Conservation (phyloP, 345 rosid species). For the Populus alba region DNA sequence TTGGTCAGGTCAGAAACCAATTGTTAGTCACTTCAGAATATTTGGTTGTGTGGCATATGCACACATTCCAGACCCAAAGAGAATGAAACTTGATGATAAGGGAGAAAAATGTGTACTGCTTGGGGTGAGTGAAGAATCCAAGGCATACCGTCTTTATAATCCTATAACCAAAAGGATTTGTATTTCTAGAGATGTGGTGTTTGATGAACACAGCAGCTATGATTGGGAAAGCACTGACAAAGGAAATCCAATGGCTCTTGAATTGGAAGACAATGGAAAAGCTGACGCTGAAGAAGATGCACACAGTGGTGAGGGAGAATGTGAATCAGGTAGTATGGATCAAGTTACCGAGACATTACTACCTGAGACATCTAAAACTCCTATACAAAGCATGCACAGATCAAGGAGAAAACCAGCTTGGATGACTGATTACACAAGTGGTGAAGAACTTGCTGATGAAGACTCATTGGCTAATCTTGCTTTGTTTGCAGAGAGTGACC, state of each 20-base stretch:
- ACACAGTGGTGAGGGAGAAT: neutral
- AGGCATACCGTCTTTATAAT: neutral
- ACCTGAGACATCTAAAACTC: too few species aligned
- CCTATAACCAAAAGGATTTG: neutral
- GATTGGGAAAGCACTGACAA: neutral
- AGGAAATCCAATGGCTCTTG: neutral
- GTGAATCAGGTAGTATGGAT: neutral
- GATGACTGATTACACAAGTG: neutral
- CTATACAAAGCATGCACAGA: too few species aligned
- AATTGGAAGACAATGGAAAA: too few species aligned
- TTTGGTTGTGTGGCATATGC: conserved; percentile 1
- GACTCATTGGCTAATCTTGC: neutral
- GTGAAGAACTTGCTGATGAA: too few species aligned
- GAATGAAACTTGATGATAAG: neutral
- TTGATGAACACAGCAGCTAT: neutral
- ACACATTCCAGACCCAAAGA: neutral
- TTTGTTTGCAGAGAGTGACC: too few species aligned
- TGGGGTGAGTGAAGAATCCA: neutral
- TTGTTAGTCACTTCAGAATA: neutral
- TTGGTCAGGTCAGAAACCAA: neutral
- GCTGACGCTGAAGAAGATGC: too few species aligned
- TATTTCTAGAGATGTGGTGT: neutral
- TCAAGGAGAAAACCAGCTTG: neutral
- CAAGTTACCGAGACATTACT: too few species aligned
- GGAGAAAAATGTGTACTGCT: neutral